Evolutionary conservation across 2,329 filamentous ascomycete genomes (phyloP).

Genomic region (Ambrosiella cleistominuta): DNA sequence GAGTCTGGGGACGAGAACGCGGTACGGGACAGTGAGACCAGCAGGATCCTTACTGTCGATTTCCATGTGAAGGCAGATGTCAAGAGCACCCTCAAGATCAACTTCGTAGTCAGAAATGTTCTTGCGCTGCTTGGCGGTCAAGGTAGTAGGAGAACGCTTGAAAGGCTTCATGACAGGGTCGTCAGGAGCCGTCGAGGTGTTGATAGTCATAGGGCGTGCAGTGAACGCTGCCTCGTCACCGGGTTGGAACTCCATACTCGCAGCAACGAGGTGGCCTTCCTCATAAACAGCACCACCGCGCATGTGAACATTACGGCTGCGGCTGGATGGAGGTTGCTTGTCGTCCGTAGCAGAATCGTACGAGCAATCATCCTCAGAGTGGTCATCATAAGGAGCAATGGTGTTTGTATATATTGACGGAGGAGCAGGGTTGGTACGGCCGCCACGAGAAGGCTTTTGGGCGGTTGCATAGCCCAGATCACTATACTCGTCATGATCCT

Average conservation of each 20-base stretch:
- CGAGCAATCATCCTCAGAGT: slow-evolving; percentile 14
- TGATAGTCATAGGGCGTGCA: background rate
- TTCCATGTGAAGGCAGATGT: slow-evolving; percentile 80
- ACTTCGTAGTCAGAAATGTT: slow-evolving; percentile 40
- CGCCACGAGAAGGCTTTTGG: background rate
- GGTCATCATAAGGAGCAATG: slow-evolving; percentile 8
- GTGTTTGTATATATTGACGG: slow-evolving; percentile 11
- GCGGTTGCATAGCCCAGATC: background rate
- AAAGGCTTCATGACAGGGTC: slow-evolving; percentile 25
- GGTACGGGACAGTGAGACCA: slow-evolving; percentile 75
- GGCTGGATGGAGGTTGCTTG: slow-evolving; percentile 13
- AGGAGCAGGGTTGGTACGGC: background rate
- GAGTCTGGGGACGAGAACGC: slow-evolving; percentile 67
- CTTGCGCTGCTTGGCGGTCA: slow-evolving; percentile 43
- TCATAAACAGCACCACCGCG: slow-evolving; percentile 24
- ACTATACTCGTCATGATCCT: background rate
- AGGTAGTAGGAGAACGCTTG: slow-evolving; percentile 51
- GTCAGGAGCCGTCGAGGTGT: background rate
- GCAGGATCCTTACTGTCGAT: slow-evolving; percentile 69
- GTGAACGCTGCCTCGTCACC: slow-evolving; percentile 41
- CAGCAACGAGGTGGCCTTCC: background rate
- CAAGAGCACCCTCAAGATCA: slow-evolving; percentile 66
- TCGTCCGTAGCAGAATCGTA: slow-evolving; percentile 11
- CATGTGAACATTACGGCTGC: slow-evolving; percentile 17
- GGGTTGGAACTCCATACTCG: slow-evolving; percentile 30